Evolutionary conservation across 345 rosid genomes (phyloP).

Genomic region (Lenwebbia sp.): DNA sequence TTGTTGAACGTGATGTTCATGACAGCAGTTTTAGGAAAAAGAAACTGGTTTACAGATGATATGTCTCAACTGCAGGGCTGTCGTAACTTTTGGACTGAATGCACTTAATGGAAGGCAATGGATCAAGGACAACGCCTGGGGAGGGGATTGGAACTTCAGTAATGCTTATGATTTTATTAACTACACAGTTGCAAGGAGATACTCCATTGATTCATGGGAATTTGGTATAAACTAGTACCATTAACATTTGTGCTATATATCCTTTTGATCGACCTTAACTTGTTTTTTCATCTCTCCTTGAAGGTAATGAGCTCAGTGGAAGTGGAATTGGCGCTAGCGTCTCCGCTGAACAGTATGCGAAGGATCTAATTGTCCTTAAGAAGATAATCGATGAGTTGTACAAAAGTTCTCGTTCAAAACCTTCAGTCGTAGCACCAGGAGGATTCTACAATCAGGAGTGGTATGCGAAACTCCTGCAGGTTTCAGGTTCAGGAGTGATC

Average conservation of each 20-base stretch:
- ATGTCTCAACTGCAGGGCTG: slow-evolving; percentile 35
- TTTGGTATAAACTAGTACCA: slow-evolving; percentile 38
- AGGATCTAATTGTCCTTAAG: slow-evolving; percentile 57
- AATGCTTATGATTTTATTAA: slow-evolving; percentile 69
- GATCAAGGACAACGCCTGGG: slow-evolving; percentile 47
- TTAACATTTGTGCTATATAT: background rate
- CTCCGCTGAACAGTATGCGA: slow-evolving; percentile 61
- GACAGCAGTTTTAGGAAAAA: background rate
- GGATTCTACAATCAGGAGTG: slow-evolving; percentile 72
- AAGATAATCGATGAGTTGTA: slow-evolving; percentile 46
- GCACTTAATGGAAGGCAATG: slow-evolving; percentile 83
- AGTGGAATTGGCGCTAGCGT: slow-evolving; percentile 76
- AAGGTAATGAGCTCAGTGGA: slow-evolving; percentile 93
- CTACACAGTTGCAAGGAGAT: slow-evolving; percentile 70
- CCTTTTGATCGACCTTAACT: background rate
- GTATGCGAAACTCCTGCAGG: slow-evolving; percentile 65
- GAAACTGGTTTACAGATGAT: background rate
- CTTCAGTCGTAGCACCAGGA: slow-evolving; percentile 78
- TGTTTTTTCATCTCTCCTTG: slow-evolving; percentile 1
- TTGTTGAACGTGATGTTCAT: background rate
- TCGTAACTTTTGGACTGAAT: slow-evolving; percentile 78
- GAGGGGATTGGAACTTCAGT: slow-evolving; percentile 72
- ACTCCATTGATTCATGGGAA: slow-evolving; percentile 91
- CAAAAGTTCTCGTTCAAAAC: slow-evolving; percentile 39
- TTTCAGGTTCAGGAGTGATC: slow-evolving; percentile 57